Percentiles rank a stretch among this genome's conserved stretches.
Evolutionary conservation across 2,329 filamentous ascomycete species (phyloP).

Genomic region (Helotiales sp.): DNA sequence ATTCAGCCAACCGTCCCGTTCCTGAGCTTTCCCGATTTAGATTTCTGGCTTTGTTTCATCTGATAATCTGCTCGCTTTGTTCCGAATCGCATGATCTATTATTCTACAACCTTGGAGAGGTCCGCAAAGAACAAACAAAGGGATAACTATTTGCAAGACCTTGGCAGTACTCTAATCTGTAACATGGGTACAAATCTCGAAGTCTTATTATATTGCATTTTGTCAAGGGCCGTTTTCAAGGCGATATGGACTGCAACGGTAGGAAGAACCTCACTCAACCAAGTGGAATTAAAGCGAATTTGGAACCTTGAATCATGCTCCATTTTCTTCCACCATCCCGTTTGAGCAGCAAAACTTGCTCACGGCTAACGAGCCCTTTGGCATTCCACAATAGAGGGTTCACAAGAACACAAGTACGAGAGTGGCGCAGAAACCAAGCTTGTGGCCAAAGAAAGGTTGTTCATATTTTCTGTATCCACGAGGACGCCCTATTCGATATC

Average conservation of each 20-base stretch:
- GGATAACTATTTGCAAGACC: neutral
- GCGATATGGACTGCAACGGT: no score
- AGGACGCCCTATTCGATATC: conserved; percentile 11
- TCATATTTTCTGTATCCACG: conserved; percentile 13
- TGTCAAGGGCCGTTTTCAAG: neutral
- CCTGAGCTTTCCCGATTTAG: conserved; percentile 12
- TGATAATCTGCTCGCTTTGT: neutral
- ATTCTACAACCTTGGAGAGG: neutral
- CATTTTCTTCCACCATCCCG: neutral
- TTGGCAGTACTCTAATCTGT: neutral
- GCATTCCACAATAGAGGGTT: neutral
- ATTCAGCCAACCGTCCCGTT: conserved; percentile 7
- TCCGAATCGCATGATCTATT: neutral
- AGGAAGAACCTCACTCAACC: no score
- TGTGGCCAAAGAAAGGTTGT: neutral
- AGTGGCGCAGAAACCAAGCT: neutral
- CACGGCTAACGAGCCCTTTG: neutral
- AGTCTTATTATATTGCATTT: neutral
- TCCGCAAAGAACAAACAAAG: neutral
- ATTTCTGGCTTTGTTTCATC: neutral
- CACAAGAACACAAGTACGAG: neutral
- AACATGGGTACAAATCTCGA: neutral
- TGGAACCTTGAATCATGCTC: neutral
- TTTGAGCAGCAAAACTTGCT: neutral
- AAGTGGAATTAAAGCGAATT: no score